Percentiles rank a stretch among this genome's conserved stretches.
Evolutionary conservation across 352 stramenopile species (phyloP).

Genomic region (Pythium sukuiense): DNA sequence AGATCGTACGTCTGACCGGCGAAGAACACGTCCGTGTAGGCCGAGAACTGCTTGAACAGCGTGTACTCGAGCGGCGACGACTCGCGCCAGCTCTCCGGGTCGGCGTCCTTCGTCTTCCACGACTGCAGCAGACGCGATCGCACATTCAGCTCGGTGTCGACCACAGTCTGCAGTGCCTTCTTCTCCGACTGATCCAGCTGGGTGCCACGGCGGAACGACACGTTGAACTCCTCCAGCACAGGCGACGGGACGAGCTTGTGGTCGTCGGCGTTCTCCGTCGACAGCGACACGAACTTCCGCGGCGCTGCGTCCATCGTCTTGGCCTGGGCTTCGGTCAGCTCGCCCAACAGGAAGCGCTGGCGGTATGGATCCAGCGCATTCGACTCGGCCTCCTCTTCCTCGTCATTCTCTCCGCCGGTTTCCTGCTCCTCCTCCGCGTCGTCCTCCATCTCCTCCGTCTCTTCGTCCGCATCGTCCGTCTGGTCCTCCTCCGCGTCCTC

Average conservation of each 20-base stretch:
- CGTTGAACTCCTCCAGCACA: constrained; percentile 39
- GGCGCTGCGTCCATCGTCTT: constrained; percentile 35
- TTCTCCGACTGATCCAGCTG: constrained; percentile 24
- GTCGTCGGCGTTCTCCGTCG: constrained; percentile 17
- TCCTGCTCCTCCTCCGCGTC: constrained; percentile 19
- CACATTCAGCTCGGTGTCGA: constrained; percentile 31
- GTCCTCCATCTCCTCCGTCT: constrained; percentile 11
- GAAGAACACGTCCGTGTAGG: constrained; percentile 72
- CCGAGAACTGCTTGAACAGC: constrained; percentile 49
- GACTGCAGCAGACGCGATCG: constrained; percentile 47
- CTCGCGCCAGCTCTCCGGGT: constrained; percentile 35
- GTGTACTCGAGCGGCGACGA: constrained; percentile 44
- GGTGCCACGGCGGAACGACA: constrained; percentile 41
- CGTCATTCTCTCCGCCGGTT: constrained; percentile 10
- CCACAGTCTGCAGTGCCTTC: constrained; percentile 28
- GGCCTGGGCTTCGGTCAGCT: constrained; percentile 49
- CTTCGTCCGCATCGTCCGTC: constrained; percentile 13
- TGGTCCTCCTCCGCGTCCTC: constrained; percentile 23
- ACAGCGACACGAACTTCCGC: constrained; percentile 40
- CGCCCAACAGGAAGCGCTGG: constrained; percentile 53
- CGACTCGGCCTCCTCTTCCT: constrained; percentile 19
- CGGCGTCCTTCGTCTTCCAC: constrained; percentile 46
- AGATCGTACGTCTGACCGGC: constrained; percentile 66
- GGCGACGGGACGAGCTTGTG: constrained; percentile 23
- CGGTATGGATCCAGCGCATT: constrained; percentile 56